Conservation (phyloP, 2,329 filamentous ascomycete genomes). For the Nakataea oryzae region DNA sequence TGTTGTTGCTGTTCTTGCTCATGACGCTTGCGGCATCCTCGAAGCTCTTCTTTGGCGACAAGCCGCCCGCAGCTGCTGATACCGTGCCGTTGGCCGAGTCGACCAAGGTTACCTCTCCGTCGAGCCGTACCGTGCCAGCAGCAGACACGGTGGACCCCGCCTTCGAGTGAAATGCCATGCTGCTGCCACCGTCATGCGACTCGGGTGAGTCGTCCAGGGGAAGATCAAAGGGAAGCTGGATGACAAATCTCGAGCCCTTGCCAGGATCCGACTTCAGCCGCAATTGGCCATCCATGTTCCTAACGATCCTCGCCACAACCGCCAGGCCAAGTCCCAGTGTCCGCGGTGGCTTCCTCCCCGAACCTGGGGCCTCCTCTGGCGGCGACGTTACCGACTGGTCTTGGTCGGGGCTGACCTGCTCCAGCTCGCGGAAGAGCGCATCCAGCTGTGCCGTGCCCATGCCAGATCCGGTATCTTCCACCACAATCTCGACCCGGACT, state of each 20-base stretch:
- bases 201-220: slow-evolving; percentile 31
- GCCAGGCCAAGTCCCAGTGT: slow-evolving; percentile 76
- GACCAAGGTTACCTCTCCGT: slow-evolving; percentile 53
- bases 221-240: slow-evolving; percentile 66
- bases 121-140: not conserved
- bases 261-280: slow-evolving; percentile 75
- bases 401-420: slow-evolving; percentile 40
- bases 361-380: slow-evolving; percentile 11
- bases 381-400: slow-evolving; percentile 14
- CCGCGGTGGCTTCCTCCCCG: slow-evolving; percentile 10
- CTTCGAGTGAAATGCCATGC: slow-evolving; percentile 7
- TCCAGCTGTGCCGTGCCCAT: slow-evolving; percentile 45
- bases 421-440: slow-evolving; percentile 45
- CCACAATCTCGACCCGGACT: slow-evolving; percentile 61
- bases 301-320: slow-evolving; percentile 72
- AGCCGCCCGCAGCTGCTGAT: slow-evolving; percentile 7
- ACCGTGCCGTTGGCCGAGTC: slow-evolving; percentile 26
- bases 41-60: slow-evolving; percentile 19
- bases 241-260: slow-evolving; percentile 72
- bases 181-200: slow-evolving; percentile 9
- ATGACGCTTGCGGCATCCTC: slow-evolving; percentile 16
- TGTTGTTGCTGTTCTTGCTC: slow-evolving; percentile 34
- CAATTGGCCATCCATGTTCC: slow-evolving; percentile 86
- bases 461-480: slow-evolving; percentile 50
- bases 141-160: slow-evolving; percentile 12